These are phyloP conservation scores for Stephania yunnanensis DNA, from an alignment of 164 flowering plant genomes.

Conservation along the genomic window DNA sequence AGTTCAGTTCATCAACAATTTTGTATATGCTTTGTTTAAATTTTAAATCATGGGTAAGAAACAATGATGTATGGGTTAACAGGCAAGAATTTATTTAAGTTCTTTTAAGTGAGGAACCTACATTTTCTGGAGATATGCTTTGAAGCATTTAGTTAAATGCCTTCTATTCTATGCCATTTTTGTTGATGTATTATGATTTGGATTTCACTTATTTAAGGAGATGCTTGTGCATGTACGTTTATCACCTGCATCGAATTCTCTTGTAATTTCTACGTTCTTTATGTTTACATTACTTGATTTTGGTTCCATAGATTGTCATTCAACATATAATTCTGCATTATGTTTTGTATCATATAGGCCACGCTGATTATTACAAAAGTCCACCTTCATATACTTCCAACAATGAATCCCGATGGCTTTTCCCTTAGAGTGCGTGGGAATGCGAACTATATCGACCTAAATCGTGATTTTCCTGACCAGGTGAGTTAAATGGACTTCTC, in stretches of 20 bases:
- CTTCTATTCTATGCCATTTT: background rate
- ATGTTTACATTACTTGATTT: background rate
- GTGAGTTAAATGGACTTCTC: conserved; percentile 30
- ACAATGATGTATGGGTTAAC: background rate
- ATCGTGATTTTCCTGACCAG: conserved; percentile 98
- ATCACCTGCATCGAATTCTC: background rate
- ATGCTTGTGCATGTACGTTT: background rate
- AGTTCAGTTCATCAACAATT: background rate
- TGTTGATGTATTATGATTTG: background rate
- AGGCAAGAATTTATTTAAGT: background rate
- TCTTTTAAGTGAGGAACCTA: background rate
- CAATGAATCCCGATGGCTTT: conserved; percentile 99
- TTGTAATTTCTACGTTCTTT: background rate
- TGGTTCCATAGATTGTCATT: background rate
- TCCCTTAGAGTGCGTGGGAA: conserved; percentile 65
- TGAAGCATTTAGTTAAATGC: background rate
- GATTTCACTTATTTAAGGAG: background rate
- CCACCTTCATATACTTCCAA: conserved; percentile 93
- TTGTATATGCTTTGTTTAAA: background rate
- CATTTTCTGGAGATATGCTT: background rate
- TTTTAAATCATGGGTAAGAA: background rate
- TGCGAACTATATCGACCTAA: conserved; percentile 86
- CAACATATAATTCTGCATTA: background rate
- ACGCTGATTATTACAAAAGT: conserved; percentile 57
- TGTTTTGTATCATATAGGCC: conserved; percentile 40